Evolutionary conservation across 2,329 filamentous ascomycete species (phyloP), one percentile per base, ranked within the genome.

Genomic region (Scleromitrula shiraiana): DNA sequence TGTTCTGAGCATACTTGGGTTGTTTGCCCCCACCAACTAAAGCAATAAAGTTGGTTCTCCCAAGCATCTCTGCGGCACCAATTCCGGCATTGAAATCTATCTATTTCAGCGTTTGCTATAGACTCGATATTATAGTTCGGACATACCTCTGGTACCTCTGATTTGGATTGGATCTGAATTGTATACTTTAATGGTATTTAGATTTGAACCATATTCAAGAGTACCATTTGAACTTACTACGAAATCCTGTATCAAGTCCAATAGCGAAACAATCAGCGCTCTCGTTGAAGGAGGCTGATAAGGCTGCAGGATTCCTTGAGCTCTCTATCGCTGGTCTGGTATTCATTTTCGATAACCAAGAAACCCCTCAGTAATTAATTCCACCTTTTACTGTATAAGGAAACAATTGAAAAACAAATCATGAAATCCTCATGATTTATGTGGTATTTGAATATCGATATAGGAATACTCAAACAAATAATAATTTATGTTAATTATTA

Each of bases 1-100:
- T 95, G 68, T 90, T 94, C 63, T 85, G 84, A 12, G 88, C 82
- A 59, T 88, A 93, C 62, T 91, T 91, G 45, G 90, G 88, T 50
- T 82, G 80, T 59, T 78, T 85, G 41, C 93, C 89, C 57, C 91
- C 91, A 54, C 90, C 90, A 47, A 96, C 88, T 8, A 97, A 76
- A 23, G 88, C 91, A 29, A 96, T 74, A 65, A 90, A 95, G 68
- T 91, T 90, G 45, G 87, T 82, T 57, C 82, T 85, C 37, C 85
- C 86, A 64, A 95, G 82, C 86, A 95, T 93, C 65, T 89, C 83
- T 22, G 84, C 86, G 33, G 88, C 74, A 33, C 85, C 87, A 54
- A 95, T 81, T 39, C 89, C 88, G 15, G 84, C 87, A 64, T 85
- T 86, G 70, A 89, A 88, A 59, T 86, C 83, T 84, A 49, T 52